Base-by-base conservation (phyloP, 2,329 filamentous ascomycete species). In the Ophiostoma quercus region DNA sequence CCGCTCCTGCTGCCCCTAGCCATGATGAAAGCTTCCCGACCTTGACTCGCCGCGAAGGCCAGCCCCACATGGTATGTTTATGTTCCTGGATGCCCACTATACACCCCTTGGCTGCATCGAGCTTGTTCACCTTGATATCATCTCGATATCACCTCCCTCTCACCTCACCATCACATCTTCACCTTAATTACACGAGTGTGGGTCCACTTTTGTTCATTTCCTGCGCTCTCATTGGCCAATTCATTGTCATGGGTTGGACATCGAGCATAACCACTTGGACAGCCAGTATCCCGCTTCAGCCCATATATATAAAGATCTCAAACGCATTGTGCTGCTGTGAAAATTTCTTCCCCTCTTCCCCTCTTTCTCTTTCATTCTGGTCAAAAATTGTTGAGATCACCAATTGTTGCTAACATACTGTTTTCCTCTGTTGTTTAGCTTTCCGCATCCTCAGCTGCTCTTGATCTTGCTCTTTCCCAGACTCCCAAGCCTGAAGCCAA, bases 1-100 rank as follows among this genome's bases (percentile, higher is more conserved):
- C 89, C 69, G 87, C 88, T 73, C 88, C 87, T 7, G 63, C 60
- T 22, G 62, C 68, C 32, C 12, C 60, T 3, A 66, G 62, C 39
- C 65, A 66, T 67, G 90, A 96, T 76, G 92, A 97, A 78, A 90
- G 88, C 76, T 98, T 97, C 75, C 93, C 94, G 39, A 94, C 94
- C 72, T 85, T 95, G 73, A 87, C 92, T 75, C 87, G 90, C 69
- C 88, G 88, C 73, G 84, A 86, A 68, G 82, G 77, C 32, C 81
- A 80, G 73, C 75, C 78, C 66, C 79, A 77, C 70, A 75, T 79
- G 81, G 85, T 82, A 81, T 84, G 78, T 54, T 66, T 47, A 25
- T 51, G 16, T 47, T 47, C 19, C 7, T n/a, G 16, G 4, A 47
- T 37, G n/a, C 57, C 29, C 11, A 2, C 12, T 67, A 47, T 39